phyloP scores from a whole-genome alignment of 2,329 filamentous ascomycete species.

The Cladobotryum mycophilum region DNA sequence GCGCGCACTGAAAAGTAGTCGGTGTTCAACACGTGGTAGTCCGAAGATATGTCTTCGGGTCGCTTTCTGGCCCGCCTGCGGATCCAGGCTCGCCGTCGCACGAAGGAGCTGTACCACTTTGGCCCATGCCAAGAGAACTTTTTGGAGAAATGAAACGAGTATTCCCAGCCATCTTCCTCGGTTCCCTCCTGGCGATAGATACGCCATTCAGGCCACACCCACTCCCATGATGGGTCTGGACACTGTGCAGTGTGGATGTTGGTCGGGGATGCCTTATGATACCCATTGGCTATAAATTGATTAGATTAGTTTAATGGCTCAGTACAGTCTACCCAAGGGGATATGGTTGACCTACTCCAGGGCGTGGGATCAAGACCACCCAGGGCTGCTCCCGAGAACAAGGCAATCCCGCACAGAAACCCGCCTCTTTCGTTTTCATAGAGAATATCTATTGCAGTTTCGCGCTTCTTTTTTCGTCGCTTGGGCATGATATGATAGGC shows the following conservation, averaged over 20 bases:
- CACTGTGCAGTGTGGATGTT: constrained; percentile 81
- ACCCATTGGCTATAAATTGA: constrained; percentile 49
- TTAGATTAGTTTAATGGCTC: background rate
- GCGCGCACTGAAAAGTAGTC: constrained; percentile 76
- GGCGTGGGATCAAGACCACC: constrained; percentile 78
- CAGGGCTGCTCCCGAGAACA: constrained; percentile 84
- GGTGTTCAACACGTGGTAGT: constrained; percentile 61
- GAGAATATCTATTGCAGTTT: constrained; percentile 71
- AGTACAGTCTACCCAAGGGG: background rate
- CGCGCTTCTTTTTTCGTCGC: constrained; percentile 31
- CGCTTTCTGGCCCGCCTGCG: constrained; percentile 65
- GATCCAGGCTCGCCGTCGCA: constrained; percentile 84
- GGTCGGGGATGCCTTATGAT: constrained; percentile 54
- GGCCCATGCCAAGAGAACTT: constrained; percentile 81
- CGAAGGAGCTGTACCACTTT: constrained; percentile 91
- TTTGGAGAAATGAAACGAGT: constrained; percentile 78
- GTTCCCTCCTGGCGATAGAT: constrained; percentile 64
- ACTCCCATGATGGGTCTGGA: constrained; percentile 92
- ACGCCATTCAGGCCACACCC: constrained; percentile 65
- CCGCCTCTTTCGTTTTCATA: constrained; percentile 94
- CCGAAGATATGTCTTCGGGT: constrained; percentile 35
- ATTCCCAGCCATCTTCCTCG: constrained; percentile 93
- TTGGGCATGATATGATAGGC: constrained; percentile 30
- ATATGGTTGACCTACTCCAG: constrained; percentile 52
- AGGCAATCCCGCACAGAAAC: constrained; percentile 79